phyloP scores from a whole-genome alignment of 2,329 filamentous ascomycete species.

The Apiospora hydei region DNA sequence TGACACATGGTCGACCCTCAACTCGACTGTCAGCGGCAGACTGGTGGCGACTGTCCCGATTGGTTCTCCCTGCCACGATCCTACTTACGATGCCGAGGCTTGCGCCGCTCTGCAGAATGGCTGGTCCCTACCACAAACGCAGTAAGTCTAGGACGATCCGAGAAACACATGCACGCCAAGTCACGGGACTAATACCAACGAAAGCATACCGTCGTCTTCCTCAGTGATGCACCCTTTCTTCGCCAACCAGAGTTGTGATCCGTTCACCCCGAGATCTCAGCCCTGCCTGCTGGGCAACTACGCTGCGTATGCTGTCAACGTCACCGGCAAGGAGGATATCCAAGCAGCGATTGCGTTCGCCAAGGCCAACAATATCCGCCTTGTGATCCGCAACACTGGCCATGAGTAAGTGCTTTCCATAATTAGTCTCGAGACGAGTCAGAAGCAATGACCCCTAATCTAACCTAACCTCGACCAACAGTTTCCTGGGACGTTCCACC shows the following conservation, averaged over 20 bases:
- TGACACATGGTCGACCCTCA: conserved; percentile 44
- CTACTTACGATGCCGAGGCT: conserved; percentile 44
- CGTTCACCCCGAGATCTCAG: conserved; percentile 51
- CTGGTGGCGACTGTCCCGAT: conserved; percentile 55
- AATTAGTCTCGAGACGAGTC: not conserved
- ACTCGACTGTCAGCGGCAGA: conserved; percentile 52
- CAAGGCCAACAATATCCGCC: conserved; percentile 46
- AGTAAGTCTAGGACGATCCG: conserved; percentile 35
- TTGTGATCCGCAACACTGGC: conserved; percentile 53
- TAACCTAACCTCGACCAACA: conserved; percentile 29
- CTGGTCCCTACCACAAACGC: conserved; percentile 35
- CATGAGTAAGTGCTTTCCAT: conserved; percentile 44
- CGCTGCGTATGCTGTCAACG: conserved; percentile 39
- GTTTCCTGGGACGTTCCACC: conserved; percentile 41
- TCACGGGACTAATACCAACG: conserved; percentile 26
- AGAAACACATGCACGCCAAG: conserved; percentile 35
- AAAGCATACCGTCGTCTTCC: conserved; percentile 37
- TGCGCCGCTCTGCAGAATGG: conserved; percentile 45
- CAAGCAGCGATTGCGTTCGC: conserved; percentile 41
- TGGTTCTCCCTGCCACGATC: conserved; percentile 54
- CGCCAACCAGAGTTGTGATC: conserved; percentile 44
- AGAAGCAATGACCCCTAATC: not conserved
- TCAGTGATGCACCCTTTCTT: conserved; percentile 43
- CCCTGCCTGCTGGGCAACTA: conserved; percentile 49
- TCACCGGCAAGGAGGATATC: conserved; percentile 29